phyloP scores from a whole-genome alignment of 1,139 yeast genomes.

The Geotrichum histeridarum region DNA sequence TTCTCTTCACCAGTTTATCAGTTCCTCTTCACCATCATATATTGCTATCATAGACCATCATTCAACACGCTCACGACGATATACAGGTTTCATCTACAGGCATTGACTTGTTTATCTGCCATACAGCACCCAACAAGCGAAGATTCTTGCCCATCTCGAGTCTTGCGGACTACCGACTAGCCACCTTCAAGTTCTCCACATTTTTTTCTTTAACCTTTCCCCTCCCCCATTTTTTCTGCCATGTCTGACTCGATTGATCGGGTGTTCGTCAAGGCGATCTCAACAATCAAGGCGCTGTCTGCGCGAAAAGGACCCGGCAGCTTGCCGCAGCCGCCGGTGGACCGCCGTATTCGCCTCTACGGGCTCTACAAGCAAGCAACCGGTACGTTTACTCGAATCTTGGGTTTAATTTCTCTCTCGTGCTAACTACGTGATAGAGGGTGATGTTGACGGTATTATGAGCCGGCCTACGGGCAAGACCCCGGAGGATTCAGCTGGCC shows the following conservation, averaged over 20 bases:
- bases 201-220: neutral
- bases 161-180: neutral
- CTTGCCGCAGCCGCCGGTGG: constrained; percentile 76
- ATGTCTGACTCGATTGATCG: constrained; percentile 46
- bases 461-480: constrained; percentile 58
- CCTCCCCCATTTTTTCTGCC: neutral
- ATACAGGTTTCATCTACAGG: too few relatives aligned
- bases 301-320: constrained; percentile 64
- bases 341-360: constrained; percentile 61
- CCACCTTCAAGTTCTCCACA: neutral
- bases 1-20: too few relatives aligned
- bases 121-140: too few relatives aligned
- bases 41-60: too few relatives aligned
- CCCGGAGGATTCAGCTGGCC: constrained; percentile 61
- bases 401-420: neutral
- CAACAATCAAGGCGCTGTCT: constrained; percentile 70
- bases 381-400: constrained; percentile 2
- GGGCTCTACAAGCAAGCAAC: constrained; percentile 87
- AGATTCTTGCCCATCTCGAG: neutral
- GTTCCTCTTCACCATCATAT: too few relatives aligned
- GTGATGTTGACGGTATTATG: constrained; percentile 66
- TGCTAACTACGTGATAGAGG: constrained; percentile 31
- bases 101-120: too few relatives aligned
- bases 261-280: constrained; percentile 73
- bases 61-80: too few relatives aligned